phyloP scores from a whole-genome alignment of 352 stramenopile genomes.

The Phytopythium litorale region DNA sequence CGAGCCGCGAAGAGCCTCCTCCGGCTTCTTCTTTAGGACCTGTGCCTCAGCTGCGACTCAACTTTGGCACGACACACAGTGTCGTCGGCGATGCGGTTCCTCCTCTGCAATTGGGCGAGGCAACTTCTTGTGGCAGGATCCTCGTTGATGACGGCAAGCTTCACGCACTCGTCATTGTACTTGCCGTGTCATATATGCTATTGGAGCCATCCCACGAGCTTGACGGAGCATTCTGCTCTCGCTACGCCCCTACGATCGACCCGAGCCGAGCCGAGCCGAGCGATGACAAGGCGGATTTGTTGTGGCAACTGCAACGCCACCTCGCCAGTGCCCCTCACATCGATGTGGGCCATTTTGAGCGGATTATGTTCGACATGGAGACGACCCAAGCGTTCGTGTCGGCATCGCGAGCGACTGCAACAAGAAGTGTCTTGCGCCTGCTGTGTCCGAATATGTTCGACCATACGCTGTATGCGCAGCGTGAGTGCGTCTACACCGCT shows the following conservation, averaged over 20 bases:
- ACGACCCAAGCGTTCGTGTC: slow-evolving; percentile 20
- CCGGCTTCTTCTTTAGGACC: background rate
- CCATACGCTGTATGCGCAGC: slow-evolving; percentile 24
- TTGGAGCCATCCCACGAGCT: slow-evolving; percentile 32
- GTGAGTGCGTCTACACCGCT: background rate
- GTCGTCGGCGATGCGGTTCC: background rate
- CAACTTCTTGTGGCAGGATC: background rate
- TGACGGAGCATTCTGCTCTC: slow-evolving; percentile 29
- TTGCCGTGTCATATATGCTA: slow-evolving; percentile 27
- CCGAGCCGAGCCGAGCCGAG: background rate
- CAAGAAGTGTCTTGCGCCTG: slow-evolving; percentile 31
- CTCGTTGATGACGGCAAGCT: slow-evolving; percentile 6
- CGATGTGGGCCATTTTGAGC: slow-evolving; percentile 18
- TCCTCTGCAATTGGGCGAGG: background rate
- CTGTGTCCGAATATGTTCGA: slow-evolving; percentile 39
- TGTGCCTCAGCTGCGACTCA: slow-evolving; percentile 1
- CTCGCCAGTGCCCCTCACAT: slow-evolving; percentile 13
- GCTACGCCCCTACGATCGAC: slow-evolving; percentile 16
- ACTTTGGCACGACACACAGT: background rate
- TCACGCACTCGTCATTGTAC: slow-evolving; percentile 24
- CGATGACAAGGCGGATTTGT: slow-evolving; percentile 18
- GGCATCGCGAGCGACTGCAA: slow-evolving; percentile 19
- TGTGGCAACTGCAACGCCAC: slow-evolving; percentile 45
- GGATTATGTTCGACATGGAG: slow-evolving; percentile 28
- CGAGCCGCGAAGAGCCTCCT: background rate